phyloP scores from a whole-genome alignment of 2,329 filamentous ascomycete genomes.

The Pseudohalonectria lignicola region DNA sequence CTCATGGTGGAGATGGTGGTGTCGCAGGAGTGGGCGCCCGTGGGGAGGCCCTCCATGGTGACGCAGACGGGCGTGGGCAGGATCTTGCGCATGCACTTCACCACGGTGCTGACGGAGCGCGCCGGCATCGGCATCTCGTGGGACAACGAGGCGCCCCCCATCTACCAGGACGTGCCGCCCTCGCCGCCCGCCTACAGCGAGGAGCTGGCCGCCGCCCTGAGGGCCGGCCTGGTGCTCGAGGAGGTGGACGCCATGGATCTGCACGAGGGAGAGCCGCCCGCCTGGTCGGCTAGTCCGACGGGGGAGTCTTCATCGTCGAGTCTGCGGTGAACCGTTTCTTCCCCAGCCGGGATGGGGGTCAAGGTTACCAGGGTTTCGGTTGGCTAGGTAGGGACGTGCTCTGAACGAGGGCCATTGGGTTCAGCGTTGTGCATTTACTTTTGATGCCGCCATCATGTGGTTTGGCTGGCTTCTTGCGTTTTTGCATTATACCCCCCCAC shows the following conservation, averaged over 20 bases:
- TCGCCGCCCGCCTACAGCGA: conserved; percentile 63
- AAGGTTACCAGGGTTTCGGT: no score
- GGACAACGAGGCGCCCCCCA: conserved; percentile 90
- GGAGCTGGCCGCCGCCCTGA: conserved; percentile 9
- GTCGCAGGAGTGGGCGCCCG: conserved; percentile 74
- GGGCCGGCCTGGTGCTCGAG: conserved; percentile 16
- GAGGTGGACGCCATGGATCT: conserved; percentile 14
- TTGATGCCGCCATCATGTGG: no score
- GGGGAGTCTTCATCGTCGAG: no score
- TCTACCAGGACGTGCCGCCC: conserved; percentile 87
- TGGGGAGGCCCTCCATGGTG: conserved; percentile 54
- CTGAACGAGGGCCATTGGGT: no score
- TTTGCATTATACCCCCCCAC: no score
- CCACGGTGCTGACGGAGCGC: conserved; percentile 69
- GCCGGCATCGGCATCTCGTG: conserved; percentile 84
- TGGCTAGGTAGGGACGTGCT: no score
- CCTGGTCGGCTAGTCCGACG: background rate
- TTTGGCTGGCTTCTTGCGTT: no score
- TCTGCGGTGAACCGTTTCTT: no score
- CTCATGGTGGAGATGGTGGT: conserved; percentile 91
- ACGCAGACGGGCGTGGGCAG: conserved; percentile 84
- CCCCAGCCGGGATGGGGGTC: no score
- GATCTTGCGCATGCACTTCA: conserved; percentile 88
- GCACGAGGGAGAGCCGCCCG: background rate
- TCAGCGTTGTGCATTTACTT: no score